These are phyloP conservation scores for Lichtheimia corymbifera DNA, from an alignment of 371 early-diverging fungal genomes.

Conservation along the genomic window DNA sequence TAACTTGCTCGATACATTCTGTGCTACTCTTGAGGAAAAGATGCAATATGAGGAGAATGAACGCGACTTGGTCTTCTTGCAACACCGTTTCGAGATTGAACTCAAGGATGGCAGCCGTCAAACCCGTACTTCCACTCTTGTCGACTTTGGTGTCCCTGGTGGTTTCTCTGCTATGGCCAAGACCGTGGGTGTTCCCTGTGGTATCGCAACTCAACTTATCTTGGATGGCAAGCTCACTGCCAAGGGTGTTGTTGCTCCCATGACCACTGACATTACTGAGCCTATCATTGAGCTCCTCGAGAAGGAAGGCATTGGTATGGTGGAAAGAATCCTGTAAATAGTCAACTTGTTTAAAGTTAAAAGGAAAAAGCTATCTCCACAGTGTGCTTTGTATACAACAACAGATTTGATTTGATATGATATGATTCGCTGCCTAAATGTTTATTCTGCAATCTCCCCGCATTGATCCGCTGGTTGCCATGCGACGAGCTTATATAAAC, in stretches of 20 bases:
- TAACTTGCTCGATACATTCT: constrained; percentile 91
- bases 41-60: constrained; percentile 91
- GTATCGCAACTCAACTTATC: constrained; percentile 91
- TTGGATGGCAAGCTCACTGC: constrained; percentile 79
- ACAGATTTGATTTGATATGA: background rate
- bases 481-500: no score
- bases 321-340: constrained; percentile 77
- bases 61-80: constrained; percentile 96
- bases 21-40: constrained; percentile 92
- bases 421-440: constrained; percentile 1
- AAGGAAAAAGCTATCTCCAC: no score
- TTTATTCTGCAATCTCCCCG: background rate
- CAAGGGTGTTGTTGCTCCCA: constrained; percentile 93
- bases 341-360: background rate
- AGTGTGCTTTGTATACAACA: no score
- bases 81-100: constrained; percentile 94
- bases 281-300: constrained; percentile 88
- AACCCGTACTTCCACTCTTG: constrained; percentile 87
- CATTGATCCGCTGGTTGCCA: no score
- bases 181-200: constrained; percentile 97
- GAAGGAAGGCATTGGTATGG: constrained; percentile 86
- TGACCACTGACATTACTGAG: constrained; percentile 84
- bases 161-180: constrained; percentile 97
- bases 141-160: constrained; percentile 90
- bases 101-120: constrained; percentile 77